Evolutionary conservation across 2,329 filamentous ascomycete species (phyloP).

Genomic region (Ophiostoma himal-ulmi): DNA sequence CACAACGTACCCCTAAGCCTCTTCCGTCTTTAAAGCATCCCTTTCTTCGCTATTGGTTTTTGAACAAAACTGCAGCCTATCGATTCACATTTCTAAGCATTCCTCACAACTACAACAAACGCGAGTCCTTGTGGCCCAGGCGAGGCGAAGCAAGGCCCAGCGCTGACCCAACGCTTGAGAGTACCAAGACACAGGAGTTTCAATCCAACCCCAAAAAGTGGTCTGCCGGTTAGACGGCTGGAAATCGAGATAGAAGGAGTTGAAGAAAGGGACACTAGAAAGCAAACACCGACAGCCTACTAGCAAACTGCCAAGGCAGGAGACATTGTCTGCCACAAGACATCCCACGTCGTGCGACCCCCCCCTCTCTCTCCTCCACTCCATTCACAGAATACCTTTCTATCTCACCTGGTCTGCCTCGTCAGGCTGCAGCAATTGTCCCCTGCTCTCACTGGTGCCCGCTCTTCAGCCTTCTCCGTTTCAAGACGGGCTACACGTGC

Average conservation of each 20-base stretch:
- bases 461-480: background rate
- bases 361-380: background rate
- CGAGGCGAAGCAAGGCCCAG: conserved; percentile 17
- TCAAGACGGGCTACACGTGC: background rate
- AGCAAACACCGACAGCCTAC: background rate
- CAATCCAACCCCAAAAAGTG: background rate
- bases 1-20: background rate
- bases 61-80: conserved; percentile 1
- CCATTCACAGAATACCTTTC: background rate
- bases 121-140: conserved; percentile 5
- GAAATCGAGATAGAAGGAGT: background rate
- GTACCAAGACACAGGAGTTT: background rate
- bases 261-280: background rate
- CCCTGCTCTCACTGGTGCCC: background rate
- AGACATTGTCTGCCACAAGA: background rate
- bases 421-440: conserved; percentile 6
- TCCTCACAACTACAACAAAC: background rate
- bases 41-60: background rate
- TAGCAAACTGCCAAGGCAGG: conserved; percentile 2
- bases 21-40: background rate
- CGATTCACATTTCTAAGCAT: background rate
- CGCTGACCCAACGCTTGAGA: background rate
- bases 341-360: background rate
- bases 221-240: background rate
- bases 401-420: background rate